Evolutionary conservation across 495 filamentous ascomycete species (phyloP), one percentile per base, ranked within the genome.

Genomic region (Rhizodiscina lignyota): DNA sequence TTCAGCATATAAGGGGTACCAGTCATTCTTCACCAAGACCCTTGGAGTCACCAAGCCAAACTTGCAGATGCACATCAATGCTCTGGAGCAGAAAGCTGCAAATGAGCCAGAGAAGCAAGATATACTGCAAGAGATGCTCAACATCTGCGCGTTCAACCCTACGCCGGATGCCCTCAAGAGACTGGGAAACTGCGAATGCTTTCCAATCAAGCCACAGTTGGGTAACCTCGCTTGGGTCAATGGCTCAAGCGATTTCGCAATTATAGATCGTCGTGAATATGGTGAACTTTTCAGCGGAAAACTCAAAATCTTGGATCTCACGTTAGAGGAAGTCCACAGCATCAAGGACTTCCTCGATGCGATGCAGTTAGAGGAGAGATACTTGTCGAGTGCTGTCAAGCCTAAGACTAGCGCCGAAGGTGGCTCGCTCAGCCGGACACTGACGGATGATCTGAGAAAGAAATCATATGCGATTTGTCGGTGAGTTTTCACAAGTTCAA

Each of bases 381-480:
- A 2, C 20, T 5, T 39, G 19, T 39, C 36, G 13, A n/a, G 16
- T 12, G 19, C 18, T 26, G 36, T 39, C 10, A 15, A 21, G 19
- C 27, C 32, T 15, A 11, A 39, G 30, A 39, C 36, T 4, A 33
- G 5, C n/a, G 36, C 32, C 18, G 13, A 39, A 20, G 36, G 36
- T 15, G 36, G 36, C 21, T 32, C 8, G 15, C 12, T 6, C 3
- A 4, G 13, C 12, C 23, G 17, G 17, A 17, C n/a, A 13, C 30
- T 39, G 4, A 39, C 36, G 8, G 17, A 20, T 18, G 22, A 39
- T 3, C 18, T 39, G 15, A 39, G 36, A 23, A 32, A 17, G 30
- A 39, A 22, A 18, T 10, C 36, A 4, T 39, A 39, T 18, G 36
- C 36, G n/a, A 32, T 39, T 8, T 39, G 17, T 28, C 36, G 36